Evolutionary conservation across 1,284 basidiomycete genomes (phyloP).

Genomic region (Xerocomus amazonicus): DNA sequence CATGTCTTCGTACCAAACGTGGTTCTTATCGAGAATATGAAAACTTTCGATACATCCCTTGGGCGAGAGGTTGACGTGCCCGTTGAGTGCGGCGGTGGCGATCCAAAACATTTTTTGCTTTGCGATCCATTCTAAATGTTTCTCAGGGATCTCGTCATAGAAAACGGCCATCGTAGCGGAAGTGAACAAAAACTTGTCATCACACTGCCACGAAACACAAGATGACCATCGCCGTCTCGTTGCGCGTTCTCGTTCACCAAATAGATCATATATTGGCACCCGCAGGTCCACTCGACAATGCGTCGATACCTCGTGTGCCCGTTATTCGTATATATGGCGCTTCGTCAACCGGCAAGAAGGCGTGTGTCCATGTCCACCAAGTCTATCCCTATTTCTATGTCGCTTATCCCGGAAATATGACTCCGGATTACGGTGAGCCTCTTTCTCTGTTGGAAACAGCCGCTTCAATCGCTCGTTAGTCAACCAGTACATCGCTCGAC

Average conservation of each 20-base stretch:
- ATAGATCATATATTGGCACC: slow-evolving; percentile 60
- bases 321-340: slow-evolving; percentile 47
- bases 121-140: slow-evolving; percentile 46
- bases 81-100: slow-evolving; percentile 51
- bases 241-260: slow-evolving; percentile 61
- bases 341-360: not conserved
- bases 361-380: slow-evolving; percentile 68
- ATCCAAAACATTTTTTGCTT: slow-evolving; percentile 60
- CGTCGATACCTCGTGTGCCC: slow-evolving; percentile 63
- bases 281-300: slow-evolving; percentile 62
- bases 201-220: too few relatives aligned
- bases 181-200: not conserved
- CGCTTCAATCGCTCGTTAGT: slow-evolving; percentile 32
- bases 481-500: not conserved
- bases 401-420: slow-evolving; percentile 61
- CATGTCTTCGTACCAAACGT: slow-evolving; percentile 60
- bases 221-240: slow-evolving; percentile 20
- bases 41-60: slow-evolving; percentile 42
- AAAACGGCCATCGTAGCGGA: slow-evolving; percentile 30
- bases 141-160: slow-evolving; percentile 44
- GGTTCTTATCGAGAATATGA: slow-evolving; percentile 45
- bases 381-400: slow-evolving; percentile 80
- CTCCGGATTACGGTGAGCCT: slow-evolving; percentile 44
- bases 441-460: not conserved
- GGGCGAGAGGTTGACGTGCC: slow-evolving; percentile 54